Evolutionary conservation across 768 basidiomycete genomes (phyloP), one percentile per base, ranked within the genome.

Genomic region (Boletus subcaerulescens): DNA sequence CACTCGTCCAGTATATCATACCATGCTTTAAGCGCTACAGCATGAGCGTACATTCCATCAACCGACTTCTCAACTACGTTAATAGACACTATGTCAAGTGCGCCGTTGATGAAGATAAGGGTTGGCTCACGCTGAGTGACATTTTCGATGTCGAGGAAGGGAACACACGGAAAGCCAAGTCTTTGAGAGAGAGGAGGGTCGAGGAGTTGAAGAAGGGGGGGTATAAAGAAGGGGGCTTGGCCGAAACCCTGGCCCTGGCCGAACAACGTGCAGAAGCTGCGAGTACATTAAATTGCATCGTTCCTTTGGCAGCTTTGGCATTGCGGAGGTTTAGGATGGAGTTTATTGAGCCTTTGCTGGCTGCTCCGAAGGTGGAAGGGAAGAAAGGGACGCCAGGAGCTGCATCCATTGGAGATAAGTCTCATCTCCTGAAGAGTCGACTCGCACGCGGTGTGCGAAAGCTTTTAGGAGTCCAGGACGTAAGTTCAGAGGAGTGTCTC

Each of bases 171-270:
- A 83, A 84, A 64, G 74, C 84, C 38, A 75, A 72, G 62, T 78
- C 76, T 58, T 64, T 87, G 56, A 80, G 75, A 65, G 85, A 88
- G 71, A 82, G 77, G 63, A 74, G 79, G 55, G 62, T 74, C 35
- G 80, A 81, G 55, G 89, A 90, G 65, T 69, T 91, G 46, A 82
- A 76, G 70, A 83, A 82, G 69, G 90, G 88, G 87, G 88, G 87
- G 10, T 86, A 80, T 61, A 67, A 73, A 43, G 80, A 80, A 13
- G 80, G 77, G 24, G 83, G 75, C 15, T 64, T 80, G n/a, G 58
- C 70, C 17, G 81, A 82, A 60, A 63, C 70, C 43, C 64, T 84
- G 56, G 78, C 76, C 8, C 70, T 77, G 47, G 85, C 86, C 24
- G 86, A 91, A 68, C 79, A 84, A 15, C 81, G 80, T 63, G 88